Percentiles rank a stretch among this genome's conserved stretches.
Conservation (phyloP, 805 yeast genomes). For the Candida dajiaensis region DNA sequence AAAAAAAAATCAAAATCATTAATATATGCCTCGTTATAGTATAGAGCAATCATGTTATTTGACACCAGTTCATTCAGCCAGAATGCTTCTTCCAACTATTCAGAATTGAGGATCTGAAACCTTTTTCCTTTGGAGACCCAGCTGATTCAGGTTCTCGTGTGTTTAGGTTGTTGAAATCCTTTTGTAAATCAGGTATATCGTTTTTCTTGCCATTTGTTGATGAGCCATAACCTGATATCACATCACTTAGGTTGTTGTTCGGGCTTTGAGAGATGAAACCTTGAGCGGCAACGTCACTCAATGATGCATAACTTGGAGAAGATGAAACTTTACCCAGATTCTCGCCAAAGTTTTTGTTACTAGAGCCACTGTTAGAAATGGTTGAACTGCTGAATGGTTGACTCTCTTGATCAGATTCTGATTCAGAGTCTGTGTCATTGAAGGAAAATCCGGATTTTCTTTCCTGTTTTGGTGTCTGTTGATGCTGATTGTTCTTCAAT, state of each 20-base stretch:
- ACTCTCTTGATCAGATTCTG: conserved; percentile 23
- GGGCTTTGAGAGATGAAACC: conserved; percentile 28
- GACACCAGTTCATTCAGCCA: neutral
- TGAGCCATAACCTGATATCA: conserved; percentile 2
- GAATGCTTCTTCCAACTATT: neutral
- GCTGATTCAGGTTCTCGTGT: neutral
- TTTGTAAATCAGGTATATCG: neutral
- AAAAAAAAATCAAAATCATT: neutral
- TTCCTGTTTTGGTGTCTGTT: neutral
- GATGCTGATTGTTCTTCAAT: neutral
- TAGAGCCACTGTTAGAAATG: neutral
- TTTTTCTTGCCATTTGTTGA: neutral
- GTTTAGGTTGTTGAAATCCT: conserved; percentile 7
- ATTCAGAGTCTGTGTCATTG: conserved; percentile 21
- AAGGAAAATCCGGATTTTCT: conserved; percentile 2
- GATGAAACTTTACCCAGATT: conserved; percentile 15
- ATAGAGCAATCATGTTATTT: neutral
- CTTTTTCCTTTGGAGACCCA: neutral
- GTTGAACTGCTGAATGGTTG: conserved; percentile 6
- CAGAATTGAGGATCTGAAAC: neutral
- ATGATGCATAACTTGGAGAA: conserved; percentile 37
- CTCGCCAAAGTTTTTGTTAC: conserved; percentile 1
- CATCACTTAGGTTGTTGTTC: conserved; percentile 5
- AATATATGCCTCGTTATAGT: neutral
- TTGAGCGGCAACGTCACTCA: conserved; percentile 46